These are phyloP conservation scores for Psophocarpus tetragonolobus DNA, from an alignment of 306 rosid species.

Conservation along the genomic window DNA sequence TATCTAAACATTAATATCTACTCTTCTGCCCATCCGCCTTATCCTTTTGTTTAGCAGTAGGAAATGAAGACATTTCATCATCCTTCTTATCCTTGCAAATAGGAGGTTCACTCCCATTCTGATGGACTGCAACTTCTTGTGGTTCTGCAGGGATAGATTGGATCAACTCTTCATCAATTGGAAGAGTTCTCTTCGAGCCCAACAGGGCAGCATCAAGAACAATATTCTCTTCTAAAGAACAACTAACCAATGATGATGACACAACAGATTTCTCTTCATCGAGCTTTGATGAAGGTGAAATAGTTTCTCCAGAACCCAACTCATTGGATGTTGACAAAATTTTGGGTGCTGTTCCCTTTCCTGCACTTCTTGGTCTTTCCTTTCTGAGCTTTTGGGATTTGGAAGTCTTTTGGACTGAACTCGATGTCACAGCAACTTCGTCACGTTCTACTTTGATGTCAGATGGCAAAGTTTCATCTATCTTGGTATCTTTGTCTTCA, in stretches of 20 bases:
- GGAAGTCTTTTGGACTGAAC: conserved; percentile 43
- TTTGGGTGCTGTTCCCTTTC: conserved; percentile 25
- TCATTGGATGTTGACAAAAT: conserved; percentile 31
- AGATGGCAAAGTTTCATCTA: conserved; percentile 50
- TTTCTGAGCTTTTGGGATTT: conserved; percentile 44
- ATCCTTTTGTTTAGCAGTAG: conserved; percentile 40
- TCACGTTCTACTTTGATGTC: conserved; percentile 47
- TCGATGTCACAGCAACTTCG: conserved; percentile 30
- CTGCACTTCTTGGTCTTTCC: conserved; percentile 40
- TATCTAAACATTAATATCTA: conserved; percentile 6
- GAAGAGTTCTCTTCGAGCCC: conserved; percentile 72
- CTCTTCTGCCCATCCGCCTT: conserved; percentile 26
- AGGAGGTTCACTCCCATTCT: conserved; percentile 44
- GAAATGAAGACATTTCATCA: conserved; percentile 41
- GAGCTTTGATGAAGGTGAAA: conserved; percentile 49
- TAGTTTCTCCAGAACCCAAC: conserved; percentile 39
- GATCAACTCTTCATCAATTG: conserved; percentile 54
- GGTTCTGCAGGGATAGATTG: conserved; percentile 43
- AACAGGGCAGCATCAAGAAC: conserved; percentile 72
- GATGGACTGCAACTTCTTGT: conserved; percentile 49
- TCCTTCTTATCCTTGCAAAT: conserved; percentile 52
- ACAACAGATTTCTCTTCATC: conserved; percentile 51
- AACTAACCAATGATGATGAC: conserved; percentile 37
- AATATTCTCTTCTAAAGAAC: conserved; percentile 63
- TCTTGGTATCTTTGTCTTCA: conserved; percentile 57